Evolutionary conservation across 2,329 filamentous ascomycete genomes (phyloP), one percentile per base, ranked within the genome.

Genomic region (Pseudopyricularia cyperi): DNA sequence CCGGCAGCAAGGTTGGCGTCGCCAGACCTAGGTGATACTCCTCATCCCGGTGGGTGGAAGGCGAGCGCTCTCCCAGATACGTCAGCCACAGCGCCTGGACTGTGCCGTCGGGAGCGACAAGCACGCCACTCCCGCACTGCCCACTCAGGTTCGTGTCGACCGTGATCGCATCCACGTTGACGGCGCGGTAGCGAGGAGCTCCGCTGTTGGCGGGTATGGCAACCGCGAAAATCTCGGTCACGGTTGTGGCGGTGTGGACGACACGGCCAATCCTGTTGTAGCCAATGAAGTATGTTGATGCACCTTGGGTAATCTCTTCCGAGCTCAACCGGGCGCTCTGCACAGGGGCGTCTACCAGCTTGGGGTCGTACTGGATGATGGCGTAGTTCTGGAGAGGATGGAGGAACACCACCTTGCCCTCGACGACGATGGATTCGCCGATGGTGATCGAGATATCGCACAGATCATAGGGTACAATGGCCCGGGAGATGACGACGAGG

Each of bases 321-420:
- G 75, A 82, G 61, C 89, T 89, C 49, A 98, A 76, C 60, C 81
- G 87, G 4, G 94, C 93, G 57, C 87, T 91, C 71, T 90, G 80
- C 12, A 98, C 90, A 1, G 93, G 90, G 2, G 91, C 93, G 62
- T 95, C 82, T n/a, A 97, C 94, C 17, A 98, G 78, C 37, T 79
- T 82, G 2, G 93, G 88, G 64, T 98, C 91, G 65, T 98, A 98
- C 69, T 95, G 85, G 60, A 98, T 81, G 61, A 98, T 86, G 58
- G 87, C 87, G 66, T 97, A 98, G 67, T 98, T 98, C 65, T 97
- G 93, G 52, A 98, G 74, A 14, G 93, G 93, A 63, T 98, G 93
- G 65, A 98, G 74, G 73, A 98, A 98, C 14, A 97, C 79, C 4
- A 98, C 87, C 68, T 94, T 95, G 60, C 87, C 93, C 59, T 91